Percentiles rank a stretch among this genome's conserved stretches.
These are phyloP conservation scores for Phytophthora macrochlamydospora DNA, from an alignment of 352 stramenopile species.

Conservation along the genomic window DNA sequence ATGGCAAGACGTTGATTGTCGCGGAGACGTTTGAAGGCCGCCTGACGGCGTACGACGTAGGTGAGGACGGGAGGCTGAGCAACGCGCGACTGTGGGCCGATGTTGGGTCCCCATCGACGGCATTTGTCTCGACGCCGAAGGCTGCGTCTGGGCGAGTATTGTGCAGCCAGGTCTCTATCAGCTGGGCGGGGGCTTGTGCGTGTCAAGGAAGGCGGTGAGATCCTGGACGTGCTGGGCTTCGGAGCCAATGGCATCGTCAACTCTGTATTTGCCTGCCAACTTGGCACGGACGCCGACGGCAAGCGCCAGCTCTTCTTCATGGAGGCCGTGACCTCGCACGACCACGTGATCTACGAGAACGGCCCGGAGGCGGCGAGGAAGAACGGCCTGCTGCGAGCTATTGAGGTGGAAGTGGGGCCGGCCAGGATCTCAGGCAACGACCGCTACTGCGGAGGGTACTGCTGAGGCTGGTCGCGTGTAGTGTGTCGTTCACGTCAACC, in stretches of 20 bases:
- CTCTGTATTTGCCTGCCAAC: conserved; percentile 62
- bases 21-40: conserved; percentile 61
- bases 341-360: conserved; percentile 50
- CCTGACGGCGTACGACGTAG: conserved; percentile 70
- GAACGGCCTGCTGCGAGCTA: conserved; percentile 50
- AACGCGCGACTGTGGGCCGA: conserved; percentile 63
- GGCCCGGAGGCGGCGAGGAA: conserved; percentile 33
- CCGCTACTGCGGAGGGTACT: conserved; percentile 72
- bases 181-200: conserved; percentile 50
- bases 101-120: conserved; percentile 55
- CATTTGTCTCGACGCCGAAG: conserved; percentile 70
- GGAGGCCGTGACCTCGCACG: conserved; percentile 46
- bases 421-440: conserved; percentile 39
- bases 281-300: conserved; percentile 56
- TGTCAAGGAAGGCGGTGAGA: conserved; percentile 58
- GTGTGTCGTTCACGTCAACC: conserved; percentile 21
- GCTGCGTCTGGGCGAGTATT: conserved; percentile 66
- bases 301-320: conserved; percentile 70
- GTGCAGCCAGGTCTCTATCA: conserved; percentile 56
- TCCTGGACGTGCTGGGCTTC: conserved; percentile 63
- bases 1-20: conserved; percentile 75
- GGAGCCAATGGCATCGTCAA: conserved; percentile 58
- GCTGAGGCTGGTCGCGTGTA: conserved; percentile 20
- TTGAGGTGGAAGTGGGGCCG: conserved; percentile 56
- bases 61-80: conserved; percentile 44